Evolutionary conservation across 2,329 filamentous ascomycete genomes (phyloP).

Genomic region (Gliomastix tumulicola): DNA sequence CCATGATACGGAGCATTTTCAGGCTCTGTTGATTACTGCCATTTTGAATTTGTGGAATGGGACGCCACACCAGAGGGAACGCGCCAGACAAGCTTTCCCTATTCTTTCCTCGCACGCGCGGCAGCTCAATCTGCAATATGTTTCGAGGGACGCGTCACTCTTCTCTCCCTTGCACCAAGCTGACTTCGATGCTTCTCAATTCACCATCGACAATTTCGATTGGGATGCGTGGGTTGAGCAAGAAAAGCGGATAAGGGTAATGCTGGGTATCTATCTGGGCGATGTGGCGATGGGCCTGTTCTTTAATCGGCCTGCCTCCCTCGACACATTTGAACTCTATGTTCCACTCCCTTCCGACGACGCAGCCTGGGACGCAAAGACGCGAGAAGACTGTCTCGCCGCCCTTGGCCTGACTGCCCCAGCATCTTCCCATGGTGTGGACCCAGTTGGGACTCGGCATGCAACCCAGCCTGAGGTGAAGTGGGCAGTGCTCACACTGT

Average conservation of each 20-base stretch:
- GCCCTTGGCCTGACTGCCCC: constrained; percentile 58
- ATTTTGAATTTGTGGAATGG: constrained; percentile 65
- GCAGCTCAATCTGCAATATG: constrained; percentile 46
- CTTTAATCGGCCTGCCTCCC: constrained; percentile 60
- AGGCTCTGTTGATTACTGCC: constrained; percentile 57
- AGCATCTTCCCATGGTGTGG: constrained; percentile 44
- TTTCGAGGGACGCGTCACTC: constrained; percentile 38
- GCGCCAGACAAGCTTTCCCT: constrained; percentile 52
- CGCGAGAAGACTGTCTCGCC: constrained; percentile 51
- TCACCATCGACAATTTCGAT: constrained; percentile 48
- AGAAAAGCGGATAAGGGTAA: constrained; percentile 58
- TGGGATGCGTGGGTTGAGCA: constrained; percentile 66
- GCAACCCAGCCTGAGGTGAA: constrained; percentile 59
- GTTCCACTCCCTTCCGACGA: constrained; percentile 68
- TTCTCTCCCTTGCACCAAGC: constrained; percentile 57
- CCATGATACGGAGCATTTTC: constrained; percentile 62
- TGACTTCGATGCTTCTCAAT: constrained; percentile 34
- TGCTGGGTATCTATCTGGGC: constrained; percentile 58
- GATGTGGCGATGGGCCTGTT: constrained; percentile 62
- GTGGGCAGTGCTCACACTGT: constrained; percentile 52
- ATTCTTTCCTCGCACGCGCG: constrained; percentile 50
- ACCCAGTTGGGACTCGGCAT: constrained; percentile 55
- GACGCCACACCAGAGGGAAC: constrained; percentile 55
- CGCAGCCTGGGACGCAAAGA: constrained; percentile 63
- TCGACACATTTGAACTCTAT: constrained; percentile 57